These are phyloP conservation scores for Plasmodium gallinaceum DNA, from an alignment of 169 alveolate species.

Conservation along the genomic window DNA sequence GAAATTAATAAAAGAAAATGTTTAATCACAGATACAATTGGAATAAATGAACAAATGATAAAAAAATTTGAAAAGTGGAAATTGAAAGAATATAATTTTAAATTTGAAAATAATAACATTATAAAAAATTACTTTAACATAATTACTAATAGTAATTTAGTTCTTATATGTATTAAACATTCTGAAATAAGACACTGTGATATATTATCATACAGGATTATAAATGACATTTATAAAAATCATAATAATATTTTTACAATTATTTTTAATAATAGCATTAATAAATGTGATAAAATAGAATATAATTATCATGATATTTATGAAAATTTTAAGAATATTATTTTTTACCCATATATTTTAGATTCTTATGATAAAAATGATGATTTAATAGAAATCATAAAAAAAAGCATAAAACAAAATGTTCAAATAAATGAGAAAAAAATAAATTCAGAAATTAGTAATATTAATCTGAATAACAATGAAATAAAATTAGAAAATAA, in stretches of 20 bases:
- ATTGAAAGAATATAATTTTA: neutral
- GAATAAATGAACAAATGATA: conserved; percentile 59
- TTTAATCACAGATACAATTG: conserved; percentile 35
- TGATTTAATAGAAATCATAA: conserved; percentile 6
- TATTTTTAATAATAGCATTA: neutral
- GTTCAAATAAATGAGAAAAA: neutral
- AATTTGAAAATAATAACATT: conserved; percentile 22
- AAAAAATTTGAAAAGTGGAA: conserved; percentile 17
- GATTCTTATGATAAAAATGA: conserved; percentile 2
- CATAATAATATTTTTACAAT: conserved; percentile 25
- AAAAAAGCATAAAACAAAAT: conserved; percentile 1
- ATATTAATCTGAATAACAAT: neutral
- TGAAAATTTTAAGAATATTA: conserved; percentile 38
- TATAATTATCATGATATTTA: conserved; percentile 27
- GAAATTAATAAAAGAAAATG: conserved; percentile 30
- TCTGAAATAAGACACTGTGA: conserved; percentile 32
- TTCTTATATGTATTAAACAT: conserved; percentile 18
- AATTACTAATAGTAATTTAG: conserved; percentile 37
- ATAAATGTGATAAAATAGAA: neutral
- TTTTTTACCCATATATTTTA: conserved; percentile 27
- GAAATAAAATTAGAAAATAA: neutral
- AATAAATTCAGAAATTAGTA: neutral
- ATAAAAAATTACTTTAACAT: conserved; percentile 17
- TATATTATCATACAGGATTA: conserved; percentile 25
- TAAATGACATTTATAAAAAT: conserved; percentile 13